Base-by-base conservation (phyloP, 2,329 filamentous ascomycete genomes). In the Phyllosticta citriasiana region DNA sequence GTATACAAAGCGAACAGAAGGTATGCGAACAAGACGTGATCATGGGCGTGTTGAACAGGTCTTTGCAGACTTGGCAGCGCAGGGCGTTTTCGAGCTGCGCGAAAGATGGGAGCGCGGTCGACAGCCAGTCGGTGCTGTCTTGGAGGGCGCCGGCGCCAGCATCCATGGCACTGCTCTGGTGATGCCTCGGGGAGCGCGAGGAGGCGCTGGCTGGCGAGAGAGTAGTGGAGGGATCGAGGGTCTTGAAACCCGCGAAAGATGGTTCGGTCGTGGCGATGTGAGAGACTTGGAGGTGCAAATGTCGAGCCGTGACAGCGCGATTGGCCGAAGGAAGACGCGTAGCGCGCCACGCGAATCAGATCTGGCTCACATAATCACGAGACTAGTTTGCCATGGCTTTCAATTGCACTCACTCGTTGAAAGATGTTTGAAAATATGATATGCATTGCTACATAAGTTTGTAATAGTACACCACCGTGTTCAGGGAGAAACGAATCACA, bases 41-140 rank as follows among this genome's bases (percentile, higher is more conserved):
- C 84, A 99, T 94, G 0, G 94, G 94, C 57, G 91, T 96, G 64
- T 85, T 85, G 78, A 89, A 97, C 76, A 97, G 96, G 74, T 99
- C 95, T 73, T 97, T 97, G 83, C 94, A 99, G 63, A 99, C 89
- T 74, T 97, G 90, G 76, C 94, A 99, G 67, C 94, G 89, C 22
- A 99, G 80, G 2, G 91, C 86, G 63, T 88, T 86, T 70, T 99
- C 94, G 64, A 99, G 84, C 14, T 83, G 78, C 55, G 85, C 80
- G 60, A 95, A 82, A 14, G 78, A 78, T 16, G 84, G 76, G 1
- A 95, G 78, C 1, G 85, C 82, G 12, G 90, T 95, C 10, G 78
- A 69, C 5, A 91, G 79, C 90, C 90, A 95, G 77, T 95, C 90
- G 59, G 89, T 92, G n/a, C 89, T 87, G 75, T 94, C 89, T 3